These are phyloP conservation scores for Zymoseptoria pseudotritici DNA, from an alignment of 2,329 filamentous ascomycete species.

Conservation along the genomic window DNA sequence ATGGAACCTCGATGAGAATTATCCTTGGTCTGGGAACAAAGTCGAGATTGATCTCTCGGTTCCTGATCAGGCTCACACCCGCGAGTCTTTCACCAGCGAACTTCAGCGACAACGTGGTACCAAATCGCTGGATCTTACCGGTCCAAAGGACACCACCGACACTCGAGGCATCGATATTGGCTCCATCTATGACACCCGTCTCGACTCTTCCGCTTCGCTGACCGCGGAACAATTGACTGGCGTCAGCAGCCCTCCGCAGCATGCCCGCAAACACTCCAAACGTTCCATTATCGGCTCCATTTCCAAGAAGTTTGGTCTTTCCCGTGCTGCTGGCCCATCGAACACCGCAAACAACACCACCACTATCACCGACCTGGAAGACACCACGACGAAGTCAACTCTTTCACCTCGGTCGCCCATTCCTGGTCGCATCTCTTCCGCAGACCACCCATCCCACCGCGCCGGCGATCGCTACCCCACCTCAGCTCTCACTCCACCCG, in stretches of 20 bases:
- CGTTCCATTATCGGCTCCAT: slow-evolving; percentile 31
- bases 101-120: slow-evolving; percentile 21
- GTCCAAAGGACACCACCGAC: slow-evolving; percentile 13
- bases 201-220: slow-evolving; percentile 22
- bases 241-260: slow-evolving; percentile 14
- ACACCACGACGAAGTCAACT: slow-evolving; percentile 10
- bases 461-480: slow-evolving; percentile 45
- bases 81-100: slow-evolving; percentile 23
- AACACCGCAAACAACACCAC: neutral
- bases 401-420: slow-evolving; percentile 9
- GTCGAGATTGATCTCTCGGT: slow-evolving; percentile 35
- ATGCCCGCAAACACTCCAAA: slow-evolving; percentile 27
- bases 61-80: slow-evolving; percentile 27
- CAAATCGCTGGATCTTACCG: slow-evolving; percentile 22
- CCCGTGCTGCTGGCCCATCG: slow-evolving; percentile 3
- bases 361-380: slow-evolving; percentile 6
- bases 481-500: slow-evolving; percentile 38
- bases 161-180: slow-evolving; percentile 27
- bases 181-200: slow-evolving; percentile 20
- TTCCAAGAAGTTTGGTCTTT: slow-evolving; percentile 27
- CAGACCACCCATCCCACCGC: slow-evolving; percentile 24
- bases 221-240: slow-evolving; percentile 28
- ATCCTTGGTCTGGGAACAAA: slow-evolving; percentile 36
- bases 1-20: slow-evolving; percentile 44
- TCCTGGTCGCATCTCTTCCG: slow-evolving; percentile 10